Evolutionary conservation across 2,329 filamentous ascomycete species (phyloP).

Genomic region (Neofusicoccum parvum): DNA sequence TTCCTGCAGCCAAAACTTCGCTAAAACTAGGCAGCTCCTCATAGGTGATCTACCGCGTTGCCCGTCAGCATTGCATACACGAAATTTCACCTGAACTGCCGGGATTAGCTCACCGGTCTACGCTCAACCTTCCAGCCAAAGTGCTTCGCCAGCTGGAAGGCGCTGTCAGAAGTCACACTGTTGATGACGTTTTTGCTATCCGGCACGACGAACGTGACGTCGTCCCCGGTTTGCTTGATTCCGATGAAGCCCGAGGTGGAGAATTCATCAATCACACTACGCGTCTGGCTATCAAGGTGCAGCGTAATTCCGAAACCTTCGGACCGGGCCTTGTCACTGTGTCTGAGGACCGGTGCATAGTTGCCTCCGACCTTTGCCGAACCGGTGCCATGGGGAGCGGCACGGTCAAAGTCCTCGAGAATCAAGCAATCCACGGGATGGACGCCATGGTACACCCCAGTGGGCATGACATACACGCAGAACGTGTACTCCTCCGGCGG

Average conservation of each 20-base stretch:
- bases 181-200: constrained; percentile 86
- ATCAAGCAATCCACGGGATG: constrained; percentile 86
- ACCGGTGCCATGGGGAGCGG: constrained; percentile 88
- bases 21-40: constrained; percentile 64
- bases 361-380: constrained; percentile 95
- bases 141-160: constrained; percentile 72
- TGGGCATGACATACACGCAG: constrained; percentile 85
- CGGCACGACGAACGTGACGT: constrained; percentile 78
- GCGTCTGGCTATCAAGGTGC: constrained; percentile 82
- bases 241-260: constrained; percentile 93
- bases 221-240: constrained; percentile 62
- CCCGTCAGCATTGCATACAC: neutral
- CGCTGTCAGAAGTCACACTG: constrained; percentile 79
- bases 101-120: constrained; percentile 57
- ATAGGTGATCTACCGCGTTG: constrained; percentile 60
- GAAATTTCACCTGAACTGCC: neutral
- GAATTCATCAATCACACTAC: constrained; percentile 92
- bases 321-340: constrained; percentile 77
- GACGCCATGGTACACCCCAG: constrained; percentile 89
- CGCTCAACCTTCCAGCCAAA: constrained; percentile 86
- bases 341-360: constrained; percentile 87
- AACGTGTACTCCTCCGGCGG: constrained; percentile 93
- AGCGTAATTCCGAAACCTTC: constrained; percentile 92
- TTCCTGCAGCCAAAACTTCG: constrained; percentile 90
- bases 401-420: constrained; percentile 89